Evolutionary conservation across 306 rosid species (phyloP).

Genomic region (Adenanthera pavonina): DNA sequence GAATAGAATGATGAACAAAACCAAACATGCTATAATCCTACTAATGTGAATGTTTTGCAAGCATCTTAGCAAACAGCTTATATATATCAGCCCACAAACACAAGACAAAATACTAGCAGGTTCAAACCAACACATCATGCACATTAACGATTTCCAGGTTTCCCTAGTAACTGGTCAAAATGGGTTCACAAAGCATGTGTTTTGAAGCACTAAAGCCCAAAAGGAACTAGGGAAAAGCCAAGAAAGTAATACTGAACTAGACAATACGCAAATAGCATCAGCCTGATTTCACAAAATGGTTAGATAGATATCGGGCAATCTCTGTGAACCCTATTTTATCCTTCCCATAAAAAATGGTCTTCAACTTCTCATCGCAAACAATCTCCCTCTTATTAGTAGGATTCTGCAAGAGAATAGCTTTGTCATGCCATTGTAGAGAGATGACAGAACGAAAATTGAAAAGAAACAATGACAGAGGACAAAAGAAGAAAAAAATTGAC

Average conservation of each 20-base stretch:
- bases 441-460: background rate
- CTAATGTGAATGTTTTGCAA: constrained; percentile 12
- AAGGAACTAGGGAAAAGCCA: background rate
- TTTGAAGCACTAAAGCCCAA: background rate
- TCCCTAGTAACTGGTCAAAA: constrained; percentile 8
- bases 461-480: constrained; percentile 8
- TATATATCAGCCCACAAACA: background rate
- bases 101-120: constrained; percentile 34
- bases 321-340: constrained; percentile 64
- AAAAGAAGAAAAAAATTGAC: background rate
- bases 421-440: constrained; percentile 28
- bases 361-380: constrained; percentile 68
- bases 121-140: constrained; percentile 20
- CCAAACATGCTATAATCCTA: background rate
- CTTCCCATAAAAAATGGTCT: constrained; percentile 70
- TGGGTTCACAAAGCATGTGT: background rate
- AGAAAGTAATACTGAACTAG: constrained; percentile 22
- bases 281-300: constrained; percentile 59
- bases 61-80: background rate
- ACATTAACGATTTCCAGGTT: constrained; percentile 44
- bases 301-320: constrained; percentile 57
- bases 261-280: constrained; percentile 40
- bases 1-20: background rate
- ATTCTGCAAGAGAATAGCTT: constrained; percentile 55
- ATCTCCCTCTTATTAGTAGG: constrained; percentile 68